These are phyloP conservation scores for Talaromyces verruculosus DNA, from an alignment of 2,329 filamentous ascomycete species.

Conservation along the genomic window DNA sequence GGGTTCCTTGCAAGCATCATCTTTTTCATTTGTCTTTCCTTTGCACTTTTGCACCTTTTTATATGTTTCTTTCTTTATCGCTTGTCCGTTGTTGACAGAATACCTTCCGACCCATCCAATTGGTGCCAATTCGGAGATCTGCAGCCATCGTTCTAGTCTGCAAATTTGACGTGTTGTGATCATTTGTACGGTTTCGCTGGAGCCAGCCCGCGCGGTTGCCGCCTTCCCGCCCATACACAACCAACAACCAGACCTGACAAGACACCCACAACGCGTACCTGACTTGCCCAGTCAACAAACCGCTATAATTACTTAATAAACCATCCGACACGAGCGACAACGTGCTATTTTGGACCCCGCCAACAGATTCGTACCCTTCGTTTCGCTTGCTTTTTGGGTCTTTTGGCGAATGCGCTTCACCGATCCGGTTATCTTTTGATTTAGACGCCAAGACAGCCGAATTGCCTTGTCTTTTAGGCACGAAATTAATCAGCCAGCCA, in stretches of 20 bases:
- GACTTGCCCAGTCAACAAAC: constrained; percentile 15
- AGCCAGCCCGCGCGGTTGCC: constrained; percentile 19
- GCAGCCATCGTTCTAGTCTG: constrained; percentile 1
- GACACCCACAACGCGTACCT: constrained; percentile 21
- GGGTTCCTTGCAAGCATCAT: constrained; percentile 20
- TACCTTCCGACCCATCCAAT: neutral
- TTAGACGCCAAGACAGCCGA: constrained; percentile 14
- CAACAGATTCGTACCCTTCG: constrained; percentile 3
- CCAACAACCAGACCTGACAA: neutral
- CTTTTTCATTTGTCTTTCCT: constrained; percentile 21
- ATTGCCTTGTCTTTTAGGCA: constrained; percentile 14
- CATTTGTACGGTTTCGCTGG: constrained; percentile 14
- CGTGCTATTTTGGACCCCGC: neutral
- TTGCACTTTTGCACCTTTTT: neutral
- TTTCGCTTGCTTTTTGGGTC: constrained; percentile 4
- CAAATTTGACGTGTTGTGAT: constrained; percentile 15
- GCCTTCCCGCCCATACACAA: constrained; percentile 11
- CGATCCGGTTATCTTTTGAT: neutral
- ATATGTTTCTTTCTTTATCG: neutral
- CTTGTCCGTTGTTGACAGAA: neutral
- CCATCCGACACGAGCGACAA: neutral
- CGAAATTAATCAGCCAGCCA: constrained; percentile 11
- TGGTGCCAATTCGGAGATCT: neutral
- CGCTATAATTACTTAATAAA: constrained; percentile 4
- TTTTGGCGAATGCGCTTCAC: neutral